Conservation (phyloP, 805 yeast genomes). For the Nakazawaea siamensis region DNA sequence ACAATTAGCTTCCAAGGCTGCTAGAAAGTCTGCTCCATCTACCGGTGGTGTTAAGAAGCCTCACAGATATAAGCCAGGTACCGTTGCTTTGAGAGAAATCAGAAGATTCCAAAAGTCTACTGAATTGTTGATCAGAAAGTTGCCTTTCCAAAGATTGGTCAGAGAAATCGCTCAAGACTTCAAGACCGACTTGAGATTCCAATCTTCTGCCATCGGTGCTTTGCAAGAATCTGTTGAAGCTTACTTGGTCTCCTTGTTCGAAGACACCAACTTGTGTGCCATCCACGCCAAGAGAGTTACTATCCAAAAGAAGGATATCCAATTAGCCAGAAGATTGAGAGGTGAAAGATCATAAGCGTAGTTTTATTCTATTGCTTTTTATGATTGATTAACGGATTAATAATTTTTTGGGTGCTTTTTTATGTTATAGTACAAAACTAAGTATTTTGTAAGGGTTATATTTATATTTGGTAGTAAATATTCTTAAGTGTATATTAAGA, state of each 20-base stretch:
- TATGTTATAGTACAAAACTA: too few species aligned
- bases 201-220: constrained; percentile 95
- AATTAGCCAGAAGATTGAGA: constrained; percentile 95
- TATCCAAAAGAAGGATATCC: constrained; percentile 96
- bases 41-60: constrained; percentile 92
- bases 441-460: too few species aligned
- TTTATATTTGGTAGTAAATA: too few species aligned
- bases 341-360: constrained; percentile 86
- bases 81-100: constrained; percentile 93
- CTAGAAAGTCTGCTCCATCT: constrained; percentile 88
- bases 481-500: too few species aligned
- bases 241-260: constrained; percentile 90
- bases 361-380: background rate
- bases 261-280: constrained; percentile 98
- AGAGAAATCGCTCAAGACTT: constrained; percentile 94
- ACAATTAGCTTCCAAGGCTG: constrained; percentile 87
- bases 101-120: constrained; percentile 97
- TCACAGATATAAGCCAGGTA: constrained; percentile 96
- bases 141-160: constrained; percentile 95
- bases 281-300: constrained; percentile 99
- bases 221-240: constrained; percentile 98
- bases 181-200: constrained; percentile 92
- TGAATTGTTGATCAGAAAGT: constrained; percentile 88
- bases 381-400: too few species aligned
- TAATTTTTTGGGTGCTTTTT: too few species aligned